Base-by-base conservation (phyloP, 2,329 filamentous ascomycete species). In the Fusarium sarcochroum region DNA sequence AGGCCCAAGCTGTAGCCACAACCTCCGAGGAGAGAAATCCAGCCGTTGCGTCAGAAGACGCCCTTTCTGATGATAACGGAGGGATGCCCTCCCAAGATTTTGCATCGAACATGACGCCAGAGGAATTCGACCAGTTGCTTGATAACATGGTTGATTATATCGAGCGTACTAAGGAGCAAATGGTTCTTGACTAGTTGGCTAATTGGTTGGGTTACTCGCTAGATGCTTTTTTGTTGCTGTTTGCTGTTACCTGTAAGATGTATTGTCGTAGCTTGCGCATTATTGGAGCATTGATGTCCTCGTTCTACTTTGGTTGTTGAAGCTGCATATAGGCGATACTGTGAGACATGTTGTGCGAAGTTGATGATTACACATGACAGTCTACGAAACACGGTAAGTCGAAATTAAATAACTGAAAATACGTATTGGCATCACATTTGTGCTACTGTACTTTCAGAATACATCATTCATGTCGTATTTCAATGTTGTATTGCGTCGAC, bases 221-320 rank as follows among this genome's bases (percentile, higher is more conserved):
- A 56, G 66, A 50, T 56, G 57, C 62, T 54, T 63, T 70, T 64
- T 65, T 65, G 52, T 65, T 65, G 60, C 48, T 52, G 63, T 66
- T 62, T 66, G 63, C 59, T 64, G 59, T 66, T 63, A 58, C 58
- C 51, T 74, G 70, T 74, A 74, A 70, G 63, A 71, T 70, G 67
- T 68, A 71, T 52, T 64, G 55, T 64, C 72, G 63, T 71, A 74
- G 62, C 70, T 69, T 66, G 62, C 54, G 61, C 66, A 66, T 63
- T 73, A 63, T 74, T 70, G 60, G 67, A 70, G 41, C 66, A 64
- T 68, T 62, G 61, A 60, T 50, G 61, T 56, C 59, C 53, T 61
- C 54, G 30, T 35, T 63, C 42, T 63, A 46, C 32, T 21, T 20
- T 23, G 30, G 21, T 27, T 25, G 21, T 41, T 44, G 32, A 59